Conservation (phyloP, 2,329 filamentous ascomycete genomes). For the Diaporthe sp. region DNA sequence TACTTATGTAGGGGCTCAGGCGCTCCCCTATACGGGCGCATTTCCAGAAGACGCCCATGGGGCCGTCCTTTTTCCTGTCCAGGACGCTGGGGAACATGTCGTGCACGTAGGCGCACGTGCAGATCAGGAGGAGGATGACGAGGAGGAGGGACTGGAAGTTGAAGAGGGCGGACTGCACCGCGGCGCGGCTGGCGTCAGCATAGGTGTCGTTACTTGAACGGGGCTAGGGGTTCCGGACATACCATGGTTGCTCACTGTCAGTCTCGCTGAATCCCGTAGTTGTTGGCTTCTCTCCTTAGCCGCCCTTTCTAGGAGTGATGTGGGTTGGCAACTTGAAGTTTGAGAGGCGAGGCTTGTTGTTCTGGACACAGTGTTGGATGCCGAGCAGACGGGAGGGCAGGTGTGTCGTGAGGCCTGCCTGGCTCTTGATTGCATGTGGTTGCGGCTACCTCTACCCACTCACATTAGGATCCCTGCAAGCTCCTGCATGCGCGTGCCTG, state of each 20-base stretch:
- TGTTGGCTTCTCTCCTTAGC: neutral
- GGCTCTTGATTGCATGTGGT: slow-evolving; percentile 26
- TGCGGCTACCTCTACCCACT: slow-evolving; percentile 29
- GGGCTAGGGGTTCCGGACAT: slow-evolving; percentile 16
- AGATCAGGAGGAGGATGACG: slow-evolving; percentile 94
- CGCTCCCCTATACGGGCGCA: slow-evolving; percentile 92
- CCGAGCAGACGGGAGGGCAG: neutral
- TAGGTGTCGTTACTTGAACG: neutral
- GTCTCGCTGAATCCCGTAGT: neutral
- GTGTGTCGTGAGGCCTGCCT: slow-evolving; percentile 3
- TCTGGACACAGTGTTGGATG: slow-evolving; percentile 40
- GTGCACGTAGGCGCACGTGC: slow-evolving; percentile 95
- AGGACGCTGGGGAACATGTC: slow-evolving; percentile 90
- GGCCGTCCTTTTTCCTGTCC: slow-evolving; percentile 86
- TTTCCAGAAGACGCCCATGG: slow-evolving; percentile 95
- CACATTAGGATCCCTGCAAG: slow-evolving; percentile 23
- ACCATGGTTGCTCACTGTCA: slow-evolving; percentile 46
- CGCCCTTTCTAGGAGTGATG: neutral
- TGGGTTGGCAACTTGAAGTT: neutral
- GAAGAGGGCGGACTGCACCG: slow-evolving; percentile 93
- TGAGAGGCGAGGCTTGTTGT: slow-evolving; percentile 22
- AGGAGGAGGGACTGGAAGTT: slow-evolving; percentile 98
- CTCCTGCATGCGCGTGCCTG: slow-evolving; percentile 22
- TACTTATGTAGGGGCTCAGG: slow-evolving; percentile 93
- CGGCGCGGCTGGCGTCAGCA: slow-evolving; percentile 34